Base-by-base conservation (phyloP, 2,329 filamentous ascomycete genomes). In the Helicocarpus griseus region DNA sequence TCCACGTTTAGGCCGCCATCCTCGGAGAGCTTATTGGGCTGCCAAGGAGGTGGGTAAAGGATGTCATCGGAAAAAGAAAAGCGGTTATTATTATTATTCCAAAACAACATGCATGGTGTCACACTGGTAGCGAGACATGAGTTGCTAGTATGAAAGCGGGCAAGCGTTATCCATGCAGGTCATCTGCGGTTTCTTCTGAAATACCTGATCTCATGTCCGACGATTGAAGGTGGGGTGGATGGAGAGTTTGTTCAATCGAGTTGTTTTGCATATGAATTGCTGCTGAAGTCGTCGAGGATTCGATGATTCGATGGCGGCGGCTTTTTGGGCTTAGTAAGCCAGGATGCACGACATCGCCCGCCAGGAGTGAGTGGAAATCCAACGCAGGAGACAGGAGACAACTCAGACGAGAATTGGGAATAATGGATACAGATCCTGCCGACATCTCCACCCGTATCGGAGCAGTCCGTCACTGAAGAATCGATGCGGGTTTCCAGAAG, bases 1-100 rank as follows among this genome's bases (percentile, higher is more conserved):
- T 47, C 31, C 44, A 47, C 31, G 44, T 47, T 47, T 35, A 36
- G 44, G 44, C 44, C 44, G 19, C 44, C 26, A 45, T 45, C 26
- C 31, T 28, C 21, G 9, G 13, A 35, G 6, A n/a, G 9, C n/a
- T 38, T 5, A 24, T 47, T 47, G 45, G 44, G 29, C 44, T 35
- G 31, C 31, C 31, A 17, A 14, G 31, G 31, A n/a, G 31, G 21
- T 35, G 31, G 43, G 31, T 36, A 17, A 17, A 14, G 19, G 6
- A n/a, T n/a, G n/a, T 35, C 31, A 36, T 26, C 21, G 13, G 29
- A 24, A 26, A 26, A 7, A n/a, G n/a, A n/a, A n/a, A n/a, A n/a
- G n/a, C n/a, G n/a, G n/a, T n/a, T n/a, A n/a, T n/a, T n/a, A n/a
- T n/a, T 21, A 8, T 24, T 9, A 4, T 28, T 13, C 14, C 2